Evolutionary conservation across 2,329 filamentous ascomycete genomes (phyloP), one percentile per base, ranked within the genome.

Genomic region (Botryotinia convoluta): DNA sequence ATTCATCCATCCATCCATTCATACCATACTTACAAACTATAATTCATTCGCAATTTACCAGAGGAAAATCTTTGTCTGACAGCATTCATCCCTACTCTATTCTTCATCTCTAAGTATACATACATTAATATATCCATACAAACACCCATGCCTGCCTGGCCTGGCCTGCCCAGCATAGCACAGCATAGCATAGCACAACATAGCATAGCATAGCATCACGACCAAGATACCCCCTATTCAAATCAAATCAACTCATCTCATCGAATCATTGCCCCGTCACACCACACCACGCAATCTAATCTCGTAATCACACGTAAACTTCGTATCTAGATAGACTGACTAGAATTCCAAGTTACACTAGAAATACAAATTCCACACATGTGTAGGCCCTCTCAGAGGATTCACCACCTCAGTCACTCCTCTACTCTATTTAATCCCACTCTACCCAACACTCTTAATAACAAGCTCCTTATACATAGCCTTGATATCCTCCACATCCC

Each of bases 381-480:
- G 0, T 29, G n/a, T 29, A 18, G 12, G 12, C 4, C 51, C 51
- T 54, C 51, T 54, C 61, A 29, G 39, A 4, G 14, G 26, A 16
- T 29, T 63, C 4, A 16, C 37, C n/a, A 39, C 12, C 12, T 4
- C 26, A 62, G 16, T 37, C 35, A 42, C 60, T 7, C 7, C 8
- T 9, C 26, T 2, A 16, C 39, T n/a, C 62, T 32, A 26, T 65
- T 22, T 10, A 29, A 18, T 39, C 10, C 16, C 44, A n/a, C 35
- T 45, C 39, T 62, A 71, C 57, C 44, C 60, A 37, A 71, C 60
- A 71, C 60, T 71, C 45, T 37, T 65, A 44, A 71, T 48, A 42
- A 97, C 92, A 82, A 99, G 84, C 81, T 98, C 95, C 77, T 94
- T 90, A 84, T 98, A 98, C 87, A 99, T 97, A 80, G 91, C 92